Base-by-base conservation (phyloP, 202 grass and related monocot genomes). In the Bolboschoenoplectus hybrid region DNA sequence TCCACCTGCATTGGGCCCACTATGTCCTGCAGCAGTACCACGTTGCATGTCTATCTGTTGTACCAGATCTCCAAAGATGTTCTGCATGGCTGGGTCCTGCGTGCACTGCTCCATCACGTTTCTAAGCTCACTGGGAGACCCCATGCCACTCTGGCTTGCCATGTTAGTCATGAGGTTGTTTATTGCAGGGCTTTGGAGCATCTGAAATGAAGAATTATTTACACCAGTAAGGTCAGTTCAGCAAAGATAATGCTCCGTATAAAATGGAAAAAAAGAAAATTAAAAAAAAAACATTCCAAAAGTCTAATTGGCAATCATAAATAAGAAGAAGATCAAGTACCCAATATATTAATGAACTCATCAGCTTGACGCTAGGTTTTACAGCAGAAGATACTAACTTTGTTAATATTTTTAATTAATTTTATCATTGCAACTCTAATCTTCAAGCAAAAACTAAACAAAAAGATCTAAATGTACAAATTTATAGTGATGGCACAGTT, bases 71-170 rank as follows among this genome's bases (percentile, higher is more conserved):
- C 88, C 88, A 81, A 98, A 82, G 14, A 94, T 92, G 84, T 88
- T 85, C 55, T 89, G 89, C 49, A 98, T 67, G 32, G 89, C 82
- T 86, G 90, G 91, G 76, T 81, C 95, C 74, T 86, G 88, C 36
- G 91, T 88, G 40, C 91, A 84, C 66, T 93, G 90, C 60, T 98
- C 93, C 96, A 94, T 89, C 88, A 98, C 87, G n/a, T 81, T 90
- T 85, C 86, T 91, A 57, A 98, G 80, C 68, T 91, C 88, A 85
- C 66, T 55, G 81, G 90, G 67, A 0, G 93, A 98, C 4, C 91
- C 91, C 52, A 89, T 26, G 13, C 91, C 93, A 17, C 90, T 86
- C 57, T 95, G 93, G 38, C 78, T 85, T 74, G 93, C 91, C n/a
- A 98, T 92, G 77, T 91, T 91, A 16, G 90, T 92, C 86, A 95